Evolutionary conservation across 2,329 filamentous ascomycete species (phyloP), one percentile per base, ranked within the genome.

Genomic region (Purpureocillium takamizusanense): DNA sequence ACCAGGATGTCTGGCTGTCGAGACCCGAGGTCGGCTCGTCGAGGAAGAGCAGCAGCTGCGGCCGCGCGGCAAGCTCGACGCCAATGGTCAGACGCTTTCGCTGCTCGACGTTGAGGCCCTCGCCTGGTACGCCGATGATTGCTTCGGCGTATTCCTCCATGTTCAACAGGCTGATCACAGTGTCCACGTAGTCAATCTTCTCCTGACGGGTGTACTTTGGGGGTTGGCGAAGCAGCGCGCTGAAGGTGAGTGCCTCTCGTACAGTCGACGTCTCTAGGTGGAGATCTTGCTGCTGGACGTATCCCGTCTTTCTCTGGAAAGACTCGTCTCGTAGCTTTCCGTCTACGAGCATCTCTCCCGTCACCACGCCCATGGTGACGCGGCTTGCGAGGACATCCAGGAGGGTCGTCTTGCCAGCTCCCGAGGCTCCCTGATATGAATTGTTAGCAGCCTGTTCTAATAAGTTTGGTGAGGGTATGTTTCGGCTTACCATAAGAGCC

Each of bases 251-350:
- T 3, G 62, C 60, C 41, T 67, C 63, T 7, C 57, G 57, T 8
- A 68, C 59, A 2, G 81, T 86, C 8, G 52, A 51, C 1, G 56
- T 59, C 33, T 55, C 48, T 4, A 57, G 38, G 29, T 59, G 56
- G 7, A 59, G 66, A 65, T 86, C 81, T 50, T 83, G 54, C 52
- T 85, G 81, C 50, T 84, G 78, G 16, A 81, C 81, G 47, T 84
- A 84, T 21, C 81, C 81, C 1, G 79, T 83, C 56, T 81, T 82
- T 16, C 81, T 74, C 52, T 84, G 80, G 66, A 84, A 84, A 1
- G 78, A 81, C 6, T 67, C 67, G 44, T 84, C 79, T 27, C 78
- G 72, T 33, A 72, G 73, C 34, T 69, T 70, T 15, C 81, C 81
- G 48, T 85, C 79, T 6, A 85, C 79, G 11, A 84, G 60, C 73